Conservation (phyloP, 495 filamentous ascomycete species). For the Trichoderma parareesei region DNA sequence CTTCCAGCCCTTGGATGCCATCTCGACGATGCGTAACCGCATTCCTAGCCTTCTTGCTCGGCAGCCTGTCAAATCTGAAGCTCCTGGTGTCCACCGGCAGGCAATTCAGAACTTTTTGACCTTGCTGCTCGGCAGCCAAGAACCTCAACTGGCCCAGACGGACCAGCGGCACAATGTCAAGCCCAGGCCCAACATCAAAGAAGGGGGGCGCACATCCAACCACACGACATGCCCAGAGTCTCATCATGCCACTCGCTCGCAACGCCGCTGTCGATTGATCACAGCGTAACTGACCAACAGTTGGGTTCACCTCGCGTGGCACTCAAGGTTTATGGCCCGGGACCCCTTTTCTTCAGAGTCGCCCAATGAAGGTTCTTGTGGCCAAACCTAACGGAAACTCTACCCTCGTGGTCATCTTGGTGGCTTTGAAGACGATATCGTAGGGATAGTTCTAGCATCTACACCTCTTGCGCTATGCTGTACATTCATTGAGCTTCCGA, state of each 20-base stretch:
- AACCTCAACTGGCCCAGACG: constrained; percentile 12
- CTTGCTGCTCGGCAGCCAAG: constrained; percentile 24
- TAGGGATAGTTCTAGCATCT: too few species aligned
- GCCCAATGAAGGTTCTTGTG: too few species aligned
- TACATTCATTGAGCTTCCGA: too few species aligned
- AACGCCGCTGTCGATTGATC: constrained; percentile 53
- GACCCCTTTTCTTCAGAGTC: too few species aligned
- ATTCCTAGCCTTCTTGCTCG: constrained; percentile 46
- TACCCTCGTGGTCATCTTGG: too few species aligned
- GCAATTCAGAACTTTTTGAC: constrained; percentile 52
- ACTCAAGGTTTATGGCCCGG: too few species aligned
- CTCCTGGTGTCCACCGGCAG: constrained; percentile 55
- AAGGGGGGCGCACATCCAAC: constrained; percentile 25
- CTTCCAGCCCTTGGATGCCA: constrained; percentile 59
- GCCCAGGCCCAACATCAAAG: neutral
- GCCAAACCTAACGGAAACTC: too few species aligned
- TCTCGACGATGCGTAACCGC: constrained; percentile 61
- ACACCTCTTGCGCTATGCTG: too few species aligned
- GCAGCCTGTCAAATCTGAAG: constrained; percentile 55
- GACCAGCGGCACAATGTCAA: constrained; percentile 5
- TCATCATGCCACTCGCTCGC: constrained; percentile 50
- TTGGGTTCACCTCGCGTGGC: too few species aligned
- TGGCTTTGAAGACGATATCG: too few species aligned
- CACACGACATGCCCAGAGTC: constrained; percentile 56
- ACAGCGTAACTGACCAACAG: constrained; percentile 24